These are phyloP conservation scores for Capronia epimyces DNA, from an alignment of 2,329 filamentous ascomycete species.

Conservation along the genomic window DNA sequence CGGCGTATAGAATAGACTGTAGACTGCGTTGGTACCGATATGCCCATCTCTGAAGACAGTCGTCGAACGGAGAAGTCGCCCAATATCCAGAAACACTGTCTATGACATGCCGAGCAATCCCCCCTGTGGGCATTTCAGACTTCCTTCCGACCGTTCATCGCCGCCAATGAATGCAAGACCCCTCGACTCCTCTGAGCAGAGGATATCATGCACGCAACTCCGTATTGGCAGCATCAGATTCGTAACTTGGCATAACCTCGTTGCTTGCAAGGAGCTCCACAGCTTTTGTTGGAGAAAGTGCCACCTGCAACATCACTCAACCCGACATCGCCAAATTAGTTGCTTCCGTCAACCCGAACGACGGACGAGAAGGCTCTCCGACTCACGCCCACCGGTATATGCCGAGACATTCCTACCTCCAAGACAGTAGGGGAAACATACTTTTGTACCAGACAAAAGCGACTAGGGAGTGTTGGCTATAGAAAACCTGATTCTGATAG, in stretches of 20 bases:
- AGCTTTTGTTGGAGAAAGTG: not conserved
- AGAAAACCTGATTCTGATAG: constrained; percentile 47
- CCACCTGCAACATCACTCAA: not conserved
- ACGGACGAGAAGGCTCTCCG: not conserved
- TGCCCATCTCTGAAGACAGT: too few relatives aligned
- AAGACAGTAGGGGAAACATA: not conserved
- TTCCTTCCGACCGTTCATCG: too few relatives aligned
- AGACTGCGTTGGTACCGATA: too few relatives aligned
- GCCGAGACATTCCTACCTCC: not conserved
- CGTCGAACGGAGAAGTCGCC: too few relatives aligned
- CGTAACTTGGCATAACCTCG: not conserved
- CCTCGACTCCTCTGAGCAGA: not conserved
- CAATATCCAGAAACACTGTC: too few relatives aligned
- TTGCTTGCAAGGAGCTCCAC: not conserved
- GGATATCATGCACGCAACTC: not conserved
- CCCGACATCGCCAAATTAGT: not conserved
- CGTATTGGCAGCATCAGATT: not conserved
- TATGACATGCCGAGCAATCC: too few relatives aligned
- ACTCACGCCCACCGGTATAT: not conserved
- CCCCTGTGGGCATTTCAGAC: too few relatives aligned
- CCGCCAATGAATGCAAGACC: not conserved
- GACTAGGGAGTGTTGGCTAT: constrained; percentile 27
- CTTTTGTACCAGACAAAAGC: constrained; percentile 15
- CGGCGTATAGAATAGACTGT: too few relatives aligned
- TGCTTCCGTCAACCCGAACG: not conserved